These are phyloP conservation scores for Fusarium drepaniforme DNA, from an alignment of 2,329 filamentous ascomycete genomes.

Conservation along the genomic window DNA sequence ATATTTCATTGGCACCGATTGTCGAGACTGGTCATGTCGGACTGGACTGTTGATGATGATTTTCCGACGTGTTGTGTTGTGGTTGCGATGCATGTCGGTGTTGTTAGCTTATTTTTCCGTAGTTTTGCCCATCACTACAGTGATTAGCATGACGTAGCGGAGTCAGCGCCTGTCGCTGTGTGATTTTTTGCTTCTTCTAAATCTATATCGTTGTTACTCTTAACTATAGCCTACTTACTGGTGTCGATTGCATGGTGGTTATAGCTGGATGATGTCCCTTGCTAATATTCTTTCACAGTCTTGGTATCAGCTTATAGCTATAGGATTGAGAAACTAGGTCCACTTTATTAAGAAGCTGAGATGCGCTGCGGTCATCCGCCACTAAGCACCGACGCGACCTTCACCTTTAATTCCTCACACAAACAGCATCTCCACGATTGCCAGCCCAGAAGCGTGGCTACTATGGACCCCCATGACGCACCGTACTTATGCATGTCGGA, in stretches of 20 bases:
- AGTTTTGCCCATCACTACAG: neutral
- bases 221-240: too few relatives aligned
- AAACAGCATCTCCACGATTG: neutral
- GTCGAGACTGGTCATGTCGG: neutral
- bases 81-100: neutral
- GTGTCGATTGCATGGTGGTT: too few relatives aligned
- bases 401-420: neutral
- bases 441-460: neutral
- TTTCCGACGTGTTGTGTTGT: neutral
- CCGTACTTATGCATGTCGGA: constrained; percentile 32
- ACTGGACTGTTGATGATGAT: neutral
- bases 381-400: too few relatives aligned
- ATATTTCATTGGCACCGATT: neutral
- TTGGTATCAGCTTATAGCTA: too few relatives aligned
- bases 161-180: too few relatives aligned
- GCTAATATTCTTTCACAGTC: too few relatives aligned
- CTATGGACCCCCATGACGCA: constrained; percentile 16
- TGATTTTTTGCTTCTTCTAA: too few relatives aligned
- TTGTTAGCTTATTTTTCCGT: neutral
- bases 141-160: neutral
- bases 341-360: too few relatives aligned
- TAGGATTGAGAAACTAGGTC: too few relatives aligned
- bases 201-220: too few relatives aligned
- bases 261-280: too few relatives aligned
- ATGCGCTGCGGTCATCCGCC: too few relatives aligned